Evolutionary conservation across 768 basidiomycete species (phyloP).

Genomic region (Rhodotorula diobovata): DNA sequence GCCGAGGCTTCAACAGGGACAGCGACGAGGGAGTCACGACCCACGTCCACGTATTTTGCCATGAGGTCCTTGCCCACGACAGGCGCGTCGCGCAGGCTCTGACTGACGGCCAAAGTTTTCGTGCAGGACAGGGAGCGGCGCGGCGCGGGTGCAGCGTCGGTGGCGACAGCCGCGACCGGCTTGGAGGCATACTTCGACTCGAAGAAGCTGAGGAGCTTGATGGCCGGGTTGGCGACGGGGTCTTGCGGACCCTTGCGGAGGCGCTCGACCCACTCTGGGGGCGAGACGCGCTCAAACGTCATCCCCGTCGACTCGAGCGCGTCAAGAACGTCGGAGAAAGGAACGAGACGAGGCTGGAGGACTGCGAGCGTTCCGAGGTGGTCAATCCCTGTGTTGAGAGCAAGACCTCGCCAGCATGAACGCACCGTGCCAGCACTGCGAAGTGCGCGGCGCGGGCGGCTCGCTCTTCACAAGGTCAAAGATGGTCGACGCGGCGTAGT

Average conservation of each 20-base stretch:
- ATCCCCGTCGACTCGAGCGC: slow-evolving; percentile 50
- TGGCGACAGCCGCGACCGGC: background rate
- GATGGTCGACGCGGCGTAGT: slow-evolving; percentile 55
- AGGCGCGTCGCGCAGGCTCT: background rate
- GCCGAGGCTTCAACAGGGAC: background rate
- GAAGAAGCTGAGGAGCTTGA: slow-evolving; percentile 14
- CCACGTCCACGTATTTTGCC: background rate
- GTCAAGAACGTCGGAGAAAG: slow-evolving; percentile 52
- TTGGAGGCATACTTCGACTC: background rate
- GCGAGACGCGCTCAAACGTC: slow-evolving; percentile 50
- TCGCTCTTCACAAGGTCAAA: slow-evolving; percentile 50
- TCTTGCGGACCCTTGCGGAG: slow-evolving; percentile 40
- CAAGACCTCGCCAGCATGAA: slow-evolving; percentile 20
- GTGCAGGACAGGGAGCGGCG: slow-evolving; percentile 1
- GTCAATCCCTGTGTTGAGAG: too few relatives aligned
- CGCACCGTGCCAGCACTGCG: slow-evolving; percentile 48
- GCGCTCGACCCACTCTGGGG: slow-evolving; percentile 49
- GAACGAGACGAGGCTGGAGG: slow-evolving; percentile 34
- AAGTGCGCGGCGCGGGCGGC: slow-evolving; percentile 11
- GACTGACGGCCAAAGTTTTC: background rate
- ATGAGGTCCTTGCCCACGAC: background rate
- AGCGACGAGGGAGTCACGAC: background rate
- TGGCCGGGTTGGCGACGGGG: slow-evolving; percentile 5
- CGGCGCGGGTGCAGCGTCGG: background rate
- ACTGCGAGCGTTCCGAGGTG: background rate